Evolutionary conservation across 2,329 filamentous ascomycete genomes (phyloP).

Genomic region (Mycogone perniciosa): DNA sequence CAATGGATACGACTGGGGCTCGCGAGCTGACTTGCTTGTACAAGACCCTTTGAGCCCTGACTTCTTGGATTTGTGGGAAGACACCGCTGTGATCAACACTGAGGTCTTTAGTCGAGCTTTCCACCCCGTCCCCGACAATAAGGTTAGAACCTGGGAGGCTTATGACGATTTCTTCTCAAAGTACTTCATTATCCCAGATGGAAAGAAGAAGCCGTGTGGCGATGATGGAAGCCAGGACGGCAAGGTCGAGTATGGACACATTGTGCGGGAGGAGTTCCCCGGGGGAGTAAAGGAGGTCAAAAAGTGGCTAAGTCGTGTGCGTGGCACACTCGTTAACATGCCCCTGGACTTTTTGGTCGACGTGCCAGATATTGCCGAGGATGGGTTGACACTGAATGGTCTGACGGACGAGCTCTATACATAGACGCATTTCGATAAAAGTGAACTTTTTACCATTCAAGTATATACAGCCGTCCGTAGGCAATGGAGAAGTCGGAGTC

Average conservation of each 20-base stretch:
- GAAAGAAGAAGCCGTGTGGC: conserved; percentile 40
- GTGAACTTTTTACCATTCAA: too few species aligned
- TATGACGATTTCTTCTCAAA: conserved; percentile 66
- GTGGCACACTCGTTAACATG: conserved; percentile 80
- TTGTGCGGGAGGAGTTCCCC: conserved; percentile 71
- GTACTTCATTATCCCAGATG: conserved; percentile 56
- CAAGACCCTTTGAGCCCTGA: conserved; percentile 63
- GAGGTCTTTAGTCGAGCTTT: conserved; percentile 76
- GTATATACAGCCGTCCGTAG: too few species aligned
- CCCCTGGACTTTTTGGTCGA: conserved; percentile 80
- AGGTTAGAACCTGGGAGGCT: conserved; percentile 62
- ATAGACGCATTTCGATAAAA: background rate
- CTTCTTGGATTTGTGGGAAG: conserved; percentile 67
- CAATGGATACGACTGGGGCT: conserved; percentile 70
- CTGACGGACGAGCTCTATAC: conserved; percentile 71
- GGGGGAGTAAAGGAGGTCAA: conserved; percentile 69
- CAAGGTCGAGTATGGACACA: conserved; percentile 78
- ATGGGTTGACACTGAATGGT: conserved; percentile 66
- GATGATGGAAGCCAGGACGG: conserved; percentile 31
- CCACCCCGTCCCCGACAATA: conserved; percentile 67
- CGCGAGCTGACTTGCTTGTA: conserved; percentile 61
- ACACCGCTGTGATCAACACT: conserved; percentile 69
- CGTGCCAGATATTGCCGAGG: conserved; percentile 75
- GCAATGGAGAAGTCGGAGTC: too few species aligned
- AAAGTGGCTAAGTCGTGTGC: conserved; percentile 58